phyloP scores from a whole-genome alignment of 2,329 filamentous ascomycete species.

The Microdochium nivale region DNA sequence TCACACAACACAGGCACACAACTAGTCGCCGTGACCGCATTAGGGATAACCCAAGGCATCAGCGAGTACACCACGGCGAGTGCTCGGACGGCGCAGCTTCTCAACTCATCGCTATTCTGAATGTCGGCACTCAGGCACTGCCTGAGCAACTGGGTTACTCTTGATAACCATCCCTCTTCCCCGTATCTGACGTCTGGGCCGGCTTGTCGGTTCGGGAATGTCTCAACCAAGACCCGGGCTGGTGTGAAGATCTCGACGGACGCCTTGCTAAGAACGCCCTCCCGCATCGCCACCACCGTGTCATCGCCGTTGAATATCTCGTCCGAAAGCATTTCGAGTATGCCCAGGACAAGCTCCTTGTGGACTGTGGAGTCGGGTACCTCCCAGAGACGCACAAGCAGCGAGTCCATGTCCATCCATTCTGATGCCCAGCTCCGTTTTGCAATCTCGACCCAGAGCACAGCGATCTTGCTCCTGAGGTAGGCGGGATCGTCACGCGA shows the following conservation, averaged over 20 bases:
- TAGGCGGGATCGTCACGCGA: constrained; percentile 68
- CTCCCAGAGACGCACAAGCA: constrained; percentile 79
- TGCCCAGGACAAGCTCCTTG: constrained; percentile 79
- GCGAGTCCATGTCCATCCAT: constrained; percentile 90
- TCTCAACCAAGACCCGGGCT: constrained; percentile 60
- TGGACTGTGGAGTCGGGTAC: constrained; percentile 49
- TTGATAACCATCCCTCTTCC: constrained; percentile 77
- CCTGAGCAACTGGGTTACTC: constrained; percentile 65
- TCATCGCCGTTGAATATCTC: constrained; percentile 92
- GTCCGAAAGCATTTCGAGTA: constrained; percentile 87
- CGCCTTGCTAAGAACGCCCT: constrained; percentile 76
- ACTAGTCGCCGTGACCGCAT: constrained; percentile 63
- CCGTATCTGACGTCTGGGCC: constrained; percentile 65
- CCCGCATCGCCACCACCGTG: constrained; percentile 71
- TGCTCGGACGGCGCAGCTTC: constrained; percentile 64
- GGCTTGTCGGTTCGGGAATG: constrained; percentile 64
- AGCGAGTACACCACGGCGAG: constrained; percentile 70
- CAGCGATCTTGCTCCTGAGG: constrained; percentile 85
- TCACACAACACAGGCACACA: constrained; percentile 64
- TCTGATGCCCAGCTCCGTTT: constrained; percentile 89
- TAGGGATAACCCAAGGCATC: constrained; percentile 81
- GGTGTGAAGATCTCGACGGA: constrained; percentile 94
- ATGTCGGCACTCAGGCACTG: constrained; percentile 62
- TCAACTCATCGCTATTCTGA: constrained; percentile 57
- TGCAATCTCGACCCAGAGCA: constrained; percentile 90